Conservation (phyloP, 2,329 filamentous ascomycete species). For the Apiospora phragmitis region DNA sequence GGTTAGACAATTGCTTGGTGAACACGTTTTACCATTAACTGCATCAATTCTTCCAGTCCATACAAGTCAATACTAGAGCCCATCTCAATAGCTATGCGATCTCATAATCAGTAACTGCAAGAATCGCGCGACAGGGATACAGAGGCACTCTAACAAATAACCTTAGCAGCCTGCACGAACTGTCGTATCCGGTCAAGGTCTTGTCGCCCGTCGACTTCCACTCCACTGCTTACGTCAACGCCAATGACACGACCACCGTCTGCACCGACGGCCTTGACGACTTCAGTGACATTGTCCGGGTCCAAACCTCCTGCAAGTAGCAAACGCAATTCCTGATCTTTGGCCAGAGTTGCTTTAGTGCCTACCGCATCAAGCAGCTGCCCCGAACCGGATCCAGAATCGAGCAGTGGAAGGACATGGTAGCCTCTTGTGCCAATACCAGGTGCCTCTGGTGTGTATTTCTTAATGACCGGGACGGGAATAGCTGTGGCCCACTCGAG, state of each 20-base stretch:
- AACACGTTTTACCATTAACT: background rate
- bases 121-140: background rate
- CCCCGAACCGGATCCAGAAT: conserved; percentile 84
- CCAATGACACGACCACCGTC: conserved; percentile 67
- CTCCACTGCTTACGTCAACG: conserved; percentile 92
- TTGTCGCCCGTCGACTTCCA: conserved; percentile 82
- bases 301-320: conserved; percentile 84
- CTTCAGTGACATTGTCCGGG: conserved; percentile 72
- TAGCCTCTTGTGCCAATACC: conserved; percentile 75
- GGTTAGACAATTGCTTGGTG: background rate
- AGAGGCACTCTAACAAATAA: conserved; percentile 21
- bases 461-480: conserved; percentile 86
- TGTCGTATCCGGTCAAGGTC: conserved; percentile 76
- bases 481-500: conserved; percentile 89
- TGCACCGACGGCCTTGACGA: conserved; percentile 63
- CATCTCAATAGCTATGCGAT: background rate
- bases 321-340: conserved; percentile 70
- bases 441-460: conserved; percentile 76
- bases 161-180: conserved; percentile 77
- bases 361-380: conserved; percentile 71
- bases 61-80: background rate
- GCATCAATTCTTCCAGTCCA: background rate
- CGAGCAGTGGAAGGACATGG: conserved; percentile 80
- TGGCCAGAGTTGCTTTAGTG: conserved; percentile 65
- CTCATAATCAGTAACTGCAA: background rate